phyloP scores from a whole-genome alignment of 106 monocot genomes.

The Xerophyta viscosa region DNA sequence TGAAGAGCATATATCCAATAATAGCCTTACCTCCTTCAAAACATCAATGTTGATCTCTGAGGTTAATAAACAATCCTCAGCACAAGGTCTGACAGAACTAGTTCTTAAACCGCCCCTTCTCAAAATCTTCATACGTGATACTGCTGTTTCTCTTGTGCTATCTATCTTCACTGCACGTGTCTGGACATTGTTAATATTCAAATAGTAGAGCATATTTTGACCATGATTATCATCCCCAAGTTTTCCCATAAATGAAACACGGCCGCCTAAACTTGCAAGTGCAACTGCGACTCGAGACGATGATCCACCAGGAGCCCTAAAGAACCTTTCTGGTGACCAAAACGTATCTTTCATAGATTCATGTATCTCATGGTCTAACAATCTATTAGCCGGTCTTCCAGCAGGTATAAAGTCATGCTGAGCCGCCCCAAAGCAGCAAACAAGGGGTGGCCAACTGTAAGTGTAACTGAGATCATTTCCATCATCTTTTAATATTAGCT shows the following conservation, averaged over 20 bases:
- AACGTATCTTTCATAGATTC: slow-evolving; percentile 56
- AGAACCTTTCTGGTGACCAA: slow-evolving; percentile 60
- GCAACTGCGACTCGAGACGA: slow-evolving; percentile 70
- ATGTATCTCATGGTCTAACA: slow-evolving; percentile 76
- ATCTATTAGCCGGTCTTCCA: slow-evolving; percentile 69
- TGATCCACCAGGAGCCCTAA: slow-evolving; percentile 81
- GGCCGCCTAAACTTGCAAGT: slow-evolving; percentile 66
- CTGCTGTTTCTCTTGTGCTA: slow-evolving; percentile 34
- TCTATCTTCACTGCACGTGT: slow-evolving; percentile 58
- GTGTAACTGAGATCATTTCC: slow-evolving; percentile 48
- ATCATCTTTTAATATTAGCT: slow-evolving; percentile 15
- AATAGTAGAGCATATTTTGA: slow-evolving; percentile 49
- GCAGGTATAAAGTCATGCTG: slow-evolving; percentile 76
- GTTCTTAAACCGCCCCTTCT: slow-evolving; percentile 43
- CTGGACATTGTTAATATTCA: slow-evolving; percentile 67
- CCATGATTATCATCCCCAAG: slow-evolving; percentile 86
- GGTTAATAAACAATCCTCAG: slow-evolving; percentile 58
- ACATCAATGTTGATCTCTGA: slow-evolving; percentile 73
- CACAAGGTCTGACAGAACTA: slow-evolving; percentile 39
- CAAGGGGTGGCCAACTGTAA: slow-evolving; percentile 65
- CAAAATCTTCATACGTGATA: slow-evolving; percentile 72
- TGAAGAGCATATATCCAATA: too few species aligned
- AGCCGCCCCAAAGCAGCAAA: slow-evolving; percentile 88
- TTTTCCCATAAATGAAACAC: slow-evolving; percentile 86
- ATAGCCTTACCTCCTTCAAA: slow-evolving; percentile 58